A percentile compares a stretch with the other conserved stretches of the same genome.
phyloP scores from a whole-genome alignment of 2,329 filamentous ascomycete species.

The Fusarium mangiferae region DNA sequence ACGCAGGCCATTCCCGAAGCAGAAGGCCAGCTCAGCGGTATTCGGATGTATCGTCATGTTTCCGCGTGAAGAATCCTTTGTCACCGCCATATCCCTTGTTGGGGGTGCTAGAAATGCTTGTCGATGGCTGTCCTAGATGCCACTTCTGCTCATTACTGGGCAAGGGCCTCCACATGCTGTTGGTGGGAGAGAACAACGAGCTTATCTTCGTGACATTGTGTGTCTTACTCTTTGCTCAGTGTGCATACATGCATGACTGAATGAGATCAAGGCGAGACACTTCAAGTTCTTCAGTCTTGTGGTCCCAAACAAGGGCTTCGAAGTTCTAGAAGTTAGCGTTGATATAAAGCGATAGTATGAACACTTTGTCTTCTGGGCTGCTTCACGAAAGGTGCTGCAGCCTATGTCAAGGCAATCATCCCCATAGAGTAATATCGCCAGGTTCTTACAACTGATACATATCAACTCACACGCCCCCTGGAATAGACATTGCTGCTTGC shows the following conservation, averaged over 20 bases:
- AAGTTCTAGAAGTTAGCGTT: background rate
- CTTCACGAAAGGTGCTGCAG: background rate
- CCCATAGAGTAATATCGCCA: background rate
- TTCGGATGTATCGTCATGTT: conserved; percentile 35
- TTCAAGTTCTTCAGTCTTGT: conserved; percentile 10
- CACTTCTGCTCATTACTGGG: conserved; percentile 24
- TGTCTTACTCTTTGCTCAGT: background rate
- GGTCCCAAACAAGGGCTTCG: background rate
- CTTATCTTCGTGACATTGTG: conserved; percentile 15
- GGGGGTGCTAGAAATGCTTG: conserved; percentile 22
- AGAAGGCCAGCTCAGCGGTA: conserved; percentile 47
- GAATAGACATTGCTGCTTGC: background rate
- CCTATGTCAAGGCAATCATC: background rate
- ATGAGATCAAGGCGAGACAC: conserved; percentile 18
- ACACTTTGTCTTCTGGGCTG: background rate
- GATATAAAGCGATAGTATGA: background rate
- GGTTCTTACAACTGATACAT: background rate
- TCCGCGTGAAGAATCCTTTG: conserved; percentile 36
- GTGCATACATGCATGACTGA: background rate
- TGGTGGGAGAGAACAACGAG: conserved; percentile 14
- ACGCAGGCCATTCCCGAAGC: conserved; percentile 48
- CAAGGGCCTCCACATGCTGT: conserved; percentile 15
- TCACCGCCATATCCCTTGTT: conserved; percentile 29
- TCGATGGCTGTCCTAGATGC: conserved; percentile 14
- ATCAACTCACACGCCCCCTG: background rate